Conservation (phyloP, 78 protist species). For the Dictyostelium discoideum region dicty_2.7 NC_007088.5:6308501-6309000, state of each 20-base stretch:
- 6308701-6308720: not conserved
- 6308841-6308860: slow-evolving; percentile 76
- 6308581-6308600: slow-evolving; percentile 76
- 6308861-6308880: slow-evolving; percentile 48
- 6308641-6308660: not conserved
- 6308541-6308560: not conserved
- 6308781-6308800: not conserved
- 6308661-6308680: not conserved
- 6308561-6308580: slow-evolving; percentile 62
- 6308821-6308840: slow-evolving; percentile 57
- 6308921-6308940: not conserved
- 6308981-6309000: slow-evolving; percentile 56
- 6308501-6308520: not conserved
- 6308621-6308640: not conserved
- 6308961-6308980: slow-evolving; percentile 10
- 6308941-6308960: not conserved
- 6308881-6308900: slow-evolving; percentile 68
- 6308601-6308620: slow-evolving; percentile 56
- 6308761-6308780: slow-evolving; percentile 14
- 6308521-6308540: not conserved
- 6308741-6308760: not conserved
- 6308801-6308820: slow-evolving; percentile 50
- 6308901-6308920: slow-evolving; percentile 5
- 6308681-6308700: slow-evolving; percentile 24
- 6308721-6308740: not conserved